Conservation (phyloP, 2,329 filamentous ascomycete species). For the Orbilia ellipsospora region DNA sequence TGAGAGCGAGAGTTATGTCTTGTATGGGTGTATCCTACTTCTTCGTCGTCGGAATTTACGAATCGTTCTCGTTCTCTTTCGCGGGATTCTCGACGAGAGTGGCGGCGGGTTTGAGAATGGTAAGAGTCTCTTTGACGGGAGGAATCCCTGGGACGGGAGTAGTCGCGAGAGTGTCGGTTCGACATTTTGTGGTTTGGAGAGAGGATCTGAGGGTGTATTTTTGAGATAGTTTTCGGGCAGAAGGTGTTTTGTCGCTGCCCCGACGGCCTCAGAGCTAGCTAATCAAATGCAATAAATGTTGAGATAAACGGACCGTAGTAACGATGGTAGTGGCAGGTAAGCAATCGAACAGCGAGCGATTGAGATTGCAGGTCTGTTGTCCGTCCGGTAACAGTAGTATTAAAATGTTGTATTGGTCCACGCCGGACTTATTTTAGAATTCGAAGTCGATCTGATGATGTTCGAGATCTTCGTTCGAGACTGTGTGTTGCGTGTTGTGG, state of each 20-base stretch:
- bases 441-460: neutral
- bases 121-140: constrained; percentile 33
- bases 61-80: constrained; percentile 28
- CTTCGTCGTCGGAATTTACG: constrained; percentile 20
- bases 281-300: neutral
- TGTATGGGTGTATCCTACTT: neutral
- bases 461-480: neutral
- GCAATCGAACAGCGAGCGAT: constrained; percentile 12
- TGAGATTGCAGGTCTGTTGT: neutral
- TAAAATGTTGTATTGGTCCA: neutral
- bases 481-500: constrained; percentile 11
- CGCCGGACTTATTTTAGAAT: neutral
- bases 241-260: neutral
- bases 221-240: neutral
- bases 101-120: constrained; percentile 36
- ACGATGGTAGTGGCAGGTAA: neutral
- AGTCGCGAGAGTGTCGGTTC: constrained; percentile 33
- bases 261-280: neutral
- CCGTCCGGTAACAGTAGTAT: neutral
- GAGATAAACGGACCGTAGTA: neutral
- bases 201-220: neutral
- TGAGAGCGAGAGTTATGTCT: constrained; percentile 29
- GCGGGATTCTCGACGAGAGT: constrained; percentile 41
- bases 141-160: neutral
- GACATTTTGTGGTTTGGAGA: constrained; percentile 8